Percentiles rank a stretch among this genome's conserved stretches.
phyloP scores from a whole-genome alignment of 345 rosid species.

The Gynandropsis gynandra region DNA sequence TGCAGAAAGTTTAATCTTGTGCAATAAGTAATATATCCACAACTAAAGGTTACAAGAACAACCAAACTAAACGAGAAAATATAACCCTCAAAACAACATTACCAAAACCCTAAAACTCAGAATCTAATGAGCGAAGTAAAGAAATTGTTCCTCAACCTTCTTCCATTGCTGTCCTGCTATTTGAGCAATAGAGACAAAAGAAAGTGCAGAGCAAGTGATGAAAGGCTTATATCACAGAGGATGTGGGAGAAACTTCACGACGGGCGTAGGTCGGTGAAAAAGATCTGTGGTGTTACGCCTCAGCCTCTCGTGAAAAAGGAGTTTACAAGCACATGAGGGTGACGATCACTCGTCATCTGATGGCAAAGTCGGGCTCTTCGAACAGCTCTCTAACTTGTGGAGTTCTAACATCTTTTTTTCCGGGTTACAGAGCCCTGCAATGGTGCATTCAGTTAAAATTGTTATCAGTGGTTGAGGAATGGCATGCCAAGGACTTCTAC shows the following conservation, averaged over 20 bases:
- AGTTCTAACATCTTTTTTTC: conserved; percentile 69
- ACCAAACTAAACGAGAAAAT: too few species aligned
- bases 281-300: conserved; percentile 12
- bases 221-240: conserved; percentile 6
- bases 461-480: conserved; percentile 15
- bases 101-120: conserved; percentile 13
- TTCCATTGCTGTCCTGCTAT: conserved; percentile 1
- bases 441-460: conserved; percentile 7
- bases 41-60: conserved; percentile 11
- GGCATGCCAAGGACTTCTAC: background rate
- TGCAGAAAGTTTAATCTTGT: conserved; percentile 19
- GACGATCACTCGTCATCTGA: conserved; percentile 42
- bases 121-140: too few species aligned
- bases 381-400: conserved; percentile 67
- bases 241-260: conserved; percentile 20
- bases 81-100: too few species aligned
- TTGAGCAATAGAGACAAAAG: too few species aligned
- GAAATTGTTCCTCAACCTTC: too few species aligned
- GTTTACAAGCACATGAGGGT: background rate
- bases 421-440: conserved; percentile 73
- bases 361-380: conserved; percentile 66
- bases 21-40: conserved; percentile 22
- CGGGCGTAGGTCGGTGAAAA: background rate
- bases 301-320: conserved; percentile 6
- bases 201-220: conserved; percentile 5